Conservation (phyloP, 495 filamentous ascomycete genomes). For the Lophiotrema nucula region DNA sequence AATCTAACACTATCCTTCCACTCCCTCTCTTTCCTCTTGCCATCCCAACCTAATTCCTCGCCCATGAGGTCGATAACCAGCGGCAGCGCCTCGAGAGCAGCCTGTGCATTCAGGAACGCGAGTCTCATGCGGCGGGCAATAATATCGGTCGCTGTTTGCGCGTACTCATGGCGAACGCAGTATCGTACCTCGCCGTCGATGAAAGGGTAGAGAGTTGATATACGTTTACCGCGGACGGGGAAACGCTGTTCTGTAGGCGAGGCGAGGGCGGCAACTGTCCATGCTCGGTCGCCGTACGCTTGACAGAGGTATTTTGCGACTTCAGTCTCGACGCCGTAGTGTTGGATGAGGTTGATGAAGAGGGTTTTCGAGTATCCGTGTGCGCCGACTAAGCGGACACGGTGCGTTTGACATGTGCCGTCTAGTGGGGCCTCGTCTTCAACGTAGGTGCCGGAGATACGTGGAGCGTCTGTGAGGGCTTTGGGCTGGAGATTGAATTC, state of each 20-base stretch:
- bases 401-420: conserved; percentile 87
- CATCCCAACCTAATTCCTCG: conserved; percentile 82
- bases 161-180: conserved; percentile 86
- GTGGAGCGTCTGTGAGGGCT: conserved; percentile 60
- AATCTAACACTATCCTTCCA: conserved; percentile 80
- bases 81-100: conserved; percentile 86
- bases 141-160: conserved; percentile 90
- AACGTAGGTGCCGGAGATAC: conserved; percentile 74
- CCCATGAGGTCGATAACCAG: conserved; percentile 89
- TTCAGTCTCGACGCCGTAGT: conserved; percentile 93
- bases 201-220: conserved; percentile 84
- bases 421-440: conserved; percentile 72
- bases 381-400: conserved; percentile 84
- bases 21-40: conserved; percentile 70
- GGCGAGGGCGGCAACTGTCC: conserved; percentile 87
- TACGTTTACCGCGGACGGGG: conserved; percentile 80
- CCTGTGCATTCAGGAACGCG: conserved; percentile 94
- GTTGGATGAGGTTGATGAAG: conserved; percentile 97
- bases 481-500: conserved; percentile 68
- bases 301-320: conserved; percentile 87
- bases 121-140: conserved; percentile 83
- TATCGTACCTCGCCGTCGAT: conserved; percentile 96
- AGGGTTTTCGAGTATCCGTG: conserved; percentile 94
- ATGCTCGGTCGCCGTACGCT: conserved; percentile 92
- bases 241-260: conserved; percentile 79